phyloP scores from a whole-genome alignment of 331 rosid genomes.

The Quercus phellos region DNA sequence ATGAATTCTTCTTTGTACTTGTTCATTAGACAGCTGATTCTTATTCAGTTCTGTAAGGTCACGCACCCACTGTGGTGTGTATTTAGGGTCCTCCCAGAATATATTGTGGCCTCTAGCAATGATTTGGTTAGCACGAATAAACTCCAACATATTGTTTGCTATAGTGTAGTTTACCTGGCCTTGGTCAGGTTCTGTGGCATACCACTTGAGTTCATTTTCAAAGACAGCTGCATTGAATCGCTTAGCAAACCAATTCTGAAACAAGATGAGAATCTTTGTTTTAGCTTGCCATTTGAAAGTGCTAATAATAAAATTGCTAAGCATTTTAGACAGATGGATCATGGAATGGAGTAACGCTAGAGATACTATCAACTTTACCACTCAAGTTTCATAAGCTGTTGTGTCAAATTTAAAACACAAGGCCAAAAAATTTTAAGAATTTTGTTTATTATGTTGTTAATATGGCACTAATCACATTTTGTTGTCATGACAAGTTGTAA shows the following conservation, averaged over 20 bases:
- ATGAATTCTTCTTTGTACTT: constrained; percentile 72
- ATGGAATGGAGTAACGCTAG: too few relatives aligned
- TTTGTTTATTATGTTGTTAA: too few relatives aligned
- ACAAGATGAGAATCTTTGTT: not conserved
- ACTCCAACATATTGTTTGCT: constrained; percentile 71
- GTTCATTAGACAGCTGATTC: constrained; percentile 62
- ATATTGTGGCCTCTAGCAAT: constrained; percentile 87
- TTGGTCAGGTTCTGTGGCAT: constrained; percentile 72
- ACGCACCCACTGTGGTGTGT: constrained; percentile 68
- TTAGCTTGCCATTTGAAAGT: not conserved
- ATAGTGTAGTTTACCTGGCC: constrained; percentile 56
- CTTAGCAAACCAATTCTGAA: constrained; percentile 72
- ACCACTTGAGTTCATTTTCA: constrained; percentile 91
- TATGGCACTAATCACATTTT: too few relatives aligned
- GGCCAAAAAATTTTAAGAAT: too few relatives aligned
- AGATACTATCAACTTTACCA: too few relatives aligned
- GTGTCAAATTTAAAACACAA: too few relatives aligned
- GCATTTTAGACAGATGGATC: too few relatives aligned
- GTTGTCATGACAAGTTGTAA: too few relatives aligned
- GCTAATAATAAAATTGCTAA: not conserved
- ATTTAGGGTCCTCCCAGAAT: constrained; percentile 89
- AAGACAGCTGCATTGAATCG: constrained; percentile 84
- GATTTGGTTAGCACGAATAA: constrained; percentile 56
- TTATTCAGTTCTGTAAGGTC: constrained; percentile 47
- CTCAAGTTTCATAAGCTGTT: too few relatives aligned